phyloP scores from a whole-genome alignment of 495 filamentous ascomycete species.

The Penicillium riverlandense region DNA sequence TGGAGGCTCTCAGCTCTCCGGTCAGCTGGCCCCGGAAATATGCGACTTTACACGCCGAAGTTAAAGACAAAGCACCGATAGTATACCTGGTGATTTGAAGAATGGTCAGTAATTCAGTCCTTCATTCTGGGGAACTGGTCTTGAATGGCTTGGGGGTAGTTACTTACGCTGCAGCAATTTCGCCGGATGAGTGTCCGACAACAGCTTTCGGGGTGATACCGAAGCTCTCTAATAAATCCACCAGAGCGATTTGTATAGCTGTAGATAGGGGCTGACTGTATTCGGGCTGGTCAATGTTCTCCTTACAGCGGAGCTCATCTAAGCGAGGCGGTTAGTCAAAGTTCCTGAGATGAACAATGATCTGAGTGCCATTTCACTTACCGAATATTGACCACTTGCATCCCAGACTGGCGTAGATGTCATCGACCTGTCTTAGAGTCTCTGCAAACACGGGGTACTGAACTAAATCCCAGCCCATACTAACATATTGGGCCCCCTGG shows the following conservation, averaged over 20 bases:
- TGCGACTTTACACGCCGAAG: slow-evolving; percentile 13
- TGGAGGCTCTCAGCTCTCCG: slow-evolving; percentile 3
- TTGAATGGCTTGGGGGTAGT: too few relatives aligned
- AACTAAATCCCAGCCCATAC: slow-evolving; percentile 11
- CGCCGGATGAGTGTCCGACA: slow-evolving; percentile 20
- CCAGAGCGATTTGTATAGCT: slow-evolving; percentile 16
- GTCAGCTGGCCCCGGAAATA: slow-evolving; percentile 18
- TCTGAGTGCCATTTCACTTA: background rate
- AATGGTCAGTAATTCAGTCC: too few relatives aligned
- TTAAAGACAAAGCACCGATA: slow-evolving; percentile 7
- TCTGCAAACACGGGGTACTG: slow-evolving; percentile 3
- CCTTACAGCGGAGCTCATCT: slow-evolving; percentile 7
- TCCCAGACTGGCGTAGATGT: slow-evolving; percentile 8
- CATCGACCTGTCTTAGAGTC: background rate
- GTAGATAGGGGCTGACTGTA: slow-evolving; percentile 13
- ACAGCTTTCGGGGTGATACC: slow-evolving; percentile 9
- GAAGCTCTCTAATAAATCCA: slow-evolving; percentile 10
- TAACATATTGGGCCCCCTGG: slow-evolving; percentile 9
- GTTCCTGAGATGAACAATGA: background rate
- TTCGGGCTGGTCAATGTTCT: slow-evolving; percentile 10
- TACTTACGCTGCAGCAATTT: slow-evolving; percentile 22
- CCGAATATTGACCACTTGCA: slow-evolving; percentile 10
- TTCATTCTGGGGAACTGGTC: too few relatives aligned
- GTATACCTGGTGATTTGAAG: slow-evolving; percentile 1
- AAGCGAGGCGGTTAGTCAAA: background rate